Percentiles rank a stretch among this genome's conserved stretches.
Evolutionary conservation across 2,329 filamentous ascomycete species (phyloP).

Genomic region (Nemania diffusa): DNA sequence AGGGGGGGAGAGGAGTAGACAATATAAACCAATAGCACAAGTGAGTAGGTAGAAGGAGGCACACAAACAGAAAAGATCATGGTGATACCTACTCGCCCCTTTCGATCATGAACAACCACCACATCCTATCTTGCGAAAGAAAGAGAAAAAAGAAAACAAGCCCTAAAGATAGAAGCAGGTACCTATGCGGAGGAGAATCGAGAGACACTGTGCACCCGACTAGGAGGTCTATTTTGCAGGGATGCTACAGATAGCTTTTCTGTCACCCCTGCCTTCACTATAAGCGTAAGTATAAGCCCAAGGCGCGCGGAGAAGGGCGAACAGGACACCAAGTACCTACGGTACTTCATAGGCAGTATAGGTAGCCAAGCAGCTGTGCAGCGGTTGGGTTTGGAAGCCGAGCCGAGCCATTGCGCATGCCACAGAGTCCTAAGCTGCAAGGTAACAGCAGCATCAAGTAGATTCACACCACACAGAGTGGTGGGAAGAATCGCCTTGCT

Average conservation of each 20-base stretch:
- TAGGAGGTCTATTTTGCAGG: slow-evolving; percentile 19
- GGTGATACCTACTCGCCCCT: slow-evolving; percentile 20
- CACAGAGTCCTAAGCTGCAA: slow-evolving; percentile 26
- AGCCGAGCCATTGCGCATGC: slow-evolving; percentile 27
- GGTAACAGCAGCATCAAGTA: slow-evolving; percentile 28
- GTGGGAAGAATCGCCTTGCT: slow-evolving; percentile 24
- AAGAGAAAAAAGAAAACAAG: slow-evolving; percentile 22
- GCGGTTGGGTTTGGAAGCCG: slow-evolving; percentile 24
- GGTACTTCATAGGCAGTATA: slow-evolving; percentile 16
- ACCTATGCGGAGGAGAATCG: slow-evolving; percentile 20
- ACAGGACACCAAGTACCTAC: not conserved
- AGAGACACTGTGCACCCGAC: slow-evolving; percentile 26
- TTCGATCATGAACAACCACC: slow-evolving; percentile 29
- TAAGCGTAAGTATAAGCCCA: slow-evolving; percentile 5
- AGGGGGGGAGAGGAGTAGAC: slow-evolving; percentile 13
- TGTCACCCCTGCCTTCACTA: slow-evolving; percentile 23
- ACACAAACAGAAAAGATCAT: slow-evolving; percentile 9
- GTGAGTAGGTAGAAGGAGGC: not conserved
- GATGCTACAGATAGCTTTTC: slow-evolving; percentile 22
- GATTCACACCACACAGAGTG: slow-evolving; percentile 10
- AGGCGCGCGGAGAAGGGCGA: slow-evolving; percentile 17
- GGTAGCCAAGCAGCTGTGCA: slow-evolving; percentile 4
- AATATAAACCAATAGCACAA: slow-evolving; percentile 16
- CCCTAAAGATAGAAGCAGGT: slow-evolving; percentile 12
- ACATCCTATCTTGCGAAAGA: slow-evolving; percentile 12